phyloP scores from a whole-genome alignment of 495 filamentous ascomycete genomes.

The Podospora bellae-mahoneyi region DNA sequence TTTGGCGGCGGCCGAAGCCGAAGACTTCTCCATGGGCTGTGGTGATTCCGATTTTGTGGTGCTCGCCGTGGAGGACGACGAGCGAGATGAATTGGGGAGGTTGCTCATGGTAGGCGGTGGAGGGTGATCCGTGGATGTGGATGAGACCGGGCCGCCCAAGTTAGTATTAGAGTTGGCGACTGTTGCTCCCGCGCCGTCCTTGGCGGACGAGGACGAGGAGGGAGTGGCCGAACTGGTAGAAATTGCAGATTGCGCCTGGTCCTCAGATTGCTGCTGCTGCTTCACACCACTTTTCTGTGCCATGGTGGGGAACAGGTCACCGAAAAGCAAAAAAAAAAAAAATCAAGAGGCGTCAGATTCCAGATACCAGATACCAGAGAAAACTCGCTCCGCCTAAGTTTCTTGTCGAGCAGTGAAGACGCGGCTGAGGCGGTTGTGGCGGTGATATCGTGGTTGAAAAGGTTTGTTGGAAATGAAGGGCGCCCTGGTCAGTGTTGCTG shows the following conservation, averaged over 20 bases:
- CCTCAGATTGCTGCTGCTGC: neutral
- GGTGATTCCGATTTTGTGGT: conserved; percentile 24
- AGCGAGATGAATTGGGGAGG: conserved; percentile 14
- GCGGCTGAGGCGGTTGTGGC: conserved; percentile 9
- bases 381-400: conserved; percentile 3
- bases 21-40: conserved; percentile 18
- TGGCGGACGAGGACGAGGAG: neutral
- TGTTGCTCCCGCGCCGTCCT: conserved; percentile 2
- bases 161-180: conserved; percentile 8
- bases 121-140: conserved; percentile 1
- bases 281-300: conserved; percentile 3
- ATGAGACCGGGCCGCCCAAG: neutral
- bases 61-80: conserved; percentile 11
- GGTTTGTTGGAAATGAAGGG: neutral
- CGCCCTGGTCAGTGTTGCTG: neutral
- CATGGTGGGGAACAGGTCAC: conserved; percentile 2
- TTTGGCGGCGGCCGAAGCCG: conserved; percentile 5
- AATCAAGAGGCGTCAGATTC: neutral
- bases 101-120: conserved; percentile 33
- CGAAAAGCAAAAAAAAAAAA: neutral
- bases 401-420: conserved; percentile 14
- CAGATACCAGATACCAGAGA: conserved; percentile 12
- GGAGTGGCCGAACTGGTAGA: conserved; percentile 1
- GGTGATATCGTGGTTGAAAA: neutral
- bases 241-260: conserved; percentile 4